A percentile compares a stretch with the other conserved stretches of the same genome.
These are phyloP conservation scores for Urostyla sp. DNA, from an alignment of 73 alveolate genomes.

Conservation along the genomic window DNA sequence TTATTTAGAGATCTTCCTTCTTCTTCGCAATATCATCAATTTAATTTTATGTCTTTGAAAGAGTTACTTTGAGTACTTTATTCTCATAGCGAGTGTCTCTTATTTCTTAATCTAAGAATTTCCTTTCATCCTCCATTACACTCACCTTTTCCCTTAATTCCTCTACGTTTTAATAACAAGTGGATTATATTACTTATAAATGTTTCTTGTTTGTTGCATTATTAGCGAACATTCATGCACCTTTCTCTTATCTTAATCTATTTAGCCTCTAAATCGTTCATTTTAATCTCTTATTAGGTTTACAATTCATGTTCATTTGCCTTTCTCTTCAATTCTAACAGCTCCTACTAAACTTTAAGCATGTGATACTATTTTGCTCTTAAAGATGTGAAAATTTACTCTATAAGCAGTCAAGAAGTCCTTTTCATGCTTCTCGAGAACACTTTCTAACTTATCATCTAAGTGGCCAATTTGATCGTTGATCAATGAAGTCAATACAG, in stretches of 20 bases:
- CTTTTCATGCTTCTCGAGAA: conserved; percentile 61
- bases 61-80: conserved; percentile 50
- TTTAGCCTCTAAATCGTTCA: conserved; percentile 18
- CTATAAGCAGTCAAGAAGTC: conserved; percentile 68
- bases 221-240: conserved; percentile 6
- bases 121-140: conserved; percentile 53
- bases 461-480: background rate
- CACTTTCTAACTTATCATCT: conserved; percentile 41
- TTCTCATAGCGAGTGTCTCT: conserved; percentile 51
- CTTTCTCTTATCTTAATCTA: background rate
- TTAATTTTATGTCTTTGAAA: conserved; percentile 38
- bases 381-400: background rate
- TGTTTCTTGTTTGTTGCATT: conserved; percentile 23
- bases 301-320: conserved; percentile 56
- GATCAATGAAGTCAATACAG: background rate
- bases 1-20: conserved; percentile 16
- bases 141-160: background rate
- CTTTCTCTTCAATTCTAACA: conserved; percentile 24
- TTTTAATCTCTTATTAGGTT: conserved; percentile 26
- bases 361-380: conserved; percentile 37
- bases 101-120: conserved; percentile 47
- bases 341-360: conserved; percentile 63
- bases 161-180: background rate
- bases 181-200: conserved; percentile 10
- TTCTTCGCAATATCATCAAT: conserved; percentile 15